Base-by-base conservation (phyloP, 805 yeast species). In the Candida nitratophila region DNA sequence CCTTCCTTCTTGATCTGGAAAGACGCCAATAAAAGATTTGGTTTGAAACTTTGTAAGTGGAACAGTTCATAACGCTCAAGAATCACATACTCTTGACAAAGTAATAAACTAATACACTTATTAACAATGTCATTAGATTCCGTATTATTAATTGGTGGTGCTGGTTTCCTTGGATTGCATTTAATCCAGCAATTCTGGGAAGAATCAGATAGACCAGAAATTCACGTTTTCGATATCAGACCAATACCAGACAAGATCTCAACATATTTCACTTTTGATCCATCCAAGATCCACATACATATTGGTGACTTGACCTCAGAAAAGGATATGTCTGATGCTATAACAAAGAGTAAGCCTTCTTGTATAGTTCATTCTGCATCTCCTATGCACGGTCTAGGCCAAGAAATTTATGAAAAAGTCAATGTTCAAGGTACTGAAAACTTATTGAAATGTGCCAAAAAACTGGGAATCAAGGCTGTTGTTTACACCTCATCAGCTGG, bases 401-500 rank as follows among this genome's bases (percentile, higher is more conserved):
- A 84, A 51, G 82, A 78, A 37, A 75, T 93, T 38, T 91, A 91
- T 65, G 84, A 81, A 52, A 85, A 85, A 53, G 99, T 93, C 41
- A 93, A 93, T 57, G 91, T 93, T 27, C 76, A 78, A 39, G 99
- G 99, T 36, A 93, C 99, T 1, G 68, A 70, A 45, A 86, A 82
- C 49, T 74, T 93, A 31, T 66, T 91, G 35, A 68, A 75, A 39
- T 83, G 82, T 41, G 79, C 90, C 38, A 70, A 76, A 52, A 68
- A 66, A 39, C 55, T 68, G 38, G 47, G 51, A 2, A 72, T 80
- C 9, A 74, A 73, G 47, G 91, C 90, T 0, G 69, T 93, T 33
- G 95, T 93, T 2, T 93, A 90, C 67, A 93, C 99, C 1, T 90
- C 97, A 0, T 87, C 96, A 2, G 98, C 99, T 0, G 97, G 99